phyloP scores from a whole-genome alignment of 768 basidiomycete genomes.

The Termitomyces sp. region DNA sequence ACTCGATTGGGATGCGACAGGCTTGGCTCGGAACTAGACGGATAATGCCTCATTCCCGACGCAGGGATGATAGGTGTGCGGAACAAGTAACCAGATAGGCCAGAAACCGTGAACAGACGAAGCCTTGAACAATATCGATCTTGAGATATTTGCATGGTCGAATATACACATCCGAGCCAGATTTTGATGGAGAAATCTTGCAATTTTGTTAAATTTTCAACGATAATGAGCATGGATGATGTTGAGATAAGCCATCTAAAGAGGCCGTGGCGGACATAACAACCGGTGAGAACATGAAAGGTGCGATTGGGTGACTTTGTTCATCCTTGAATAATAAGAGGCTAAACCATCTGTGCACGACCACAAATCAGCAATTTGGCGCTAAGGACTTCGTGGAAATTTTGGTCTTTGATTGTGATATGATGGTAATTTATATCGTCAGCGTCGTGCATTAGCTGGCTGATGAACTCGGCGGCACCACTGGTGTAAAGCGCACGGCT shows the following conservation, averaged over 20 bases:
- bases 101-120: no score
- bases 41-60: not conserved
- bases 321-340: not conserved
- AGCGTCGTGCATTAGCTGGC: constrained; percentile 10
- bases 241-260: not conserved
- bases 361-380: constrained; percentile 14
- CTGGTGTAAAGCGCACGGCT: constrained; percentile 15
- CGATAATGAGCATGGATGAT: not conserved
- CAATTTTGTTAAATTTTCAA: not conserved
- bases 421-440: constrained; percentile 4
- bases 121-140: not conserved
- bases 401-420: not conserved
- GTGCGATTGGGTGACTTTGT: not conserved
- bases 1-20: not conserved
- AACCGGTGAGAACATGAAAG: not conserved
- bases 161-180: not conserved
- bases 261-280: not conserved
- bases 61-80: not conserved
- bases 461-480: constrained; percentile 9
- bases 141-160: not conserved
- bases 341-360: constrained; percentile 12
- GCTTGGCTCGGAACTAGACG: not conserved
- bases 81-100: not conserved
- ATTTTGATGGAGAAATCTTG: not conserved
- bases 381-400: constrained; percentile 12